phyloP scores from a whole-genome alignment of 768 basidiomycete species.

The Filobasidium floriforme region DNA sequence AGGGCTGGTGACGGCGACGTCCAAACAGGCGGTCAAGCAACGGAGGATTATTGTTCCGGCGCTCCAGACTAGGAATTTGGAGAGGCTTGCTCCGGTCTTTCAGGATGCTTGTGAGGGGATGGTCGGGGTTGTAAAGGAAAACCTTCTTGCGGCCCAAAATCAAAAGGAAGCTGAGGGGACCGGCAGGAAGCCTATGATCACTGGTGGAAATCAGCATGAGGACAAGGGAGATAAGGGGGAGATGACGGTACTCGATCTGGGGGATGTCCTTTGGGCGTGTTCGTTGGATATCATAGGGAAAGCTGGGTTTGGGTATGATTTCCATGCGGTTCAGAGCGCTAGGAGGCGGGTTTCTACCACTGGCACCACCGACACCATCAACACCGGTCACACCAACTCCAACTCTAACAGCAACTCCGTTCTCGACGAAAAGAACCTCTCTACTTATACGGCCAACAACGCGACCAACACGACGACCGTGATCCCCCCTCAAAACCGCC shows the following conservation, averaged over 20 bases:
- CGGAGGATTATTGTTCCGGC: neutral
- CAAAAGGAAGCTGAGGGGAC: too few species aligned
- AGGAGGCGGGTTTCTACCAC: too few species aligned
- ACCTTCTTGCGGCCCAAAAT: neutral
- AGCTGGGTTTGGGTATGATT: conserved; percentile 67
- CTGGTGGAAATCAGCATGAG: neutral
- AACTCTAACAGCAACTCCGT: conserved; percentile 70
- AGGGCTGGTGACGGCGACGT: neutral
- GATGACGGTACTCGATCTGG: neutral
- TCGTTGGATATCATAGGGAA: conserved; percentile 69
- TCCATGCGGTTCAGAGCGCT: conserved; percentile 62
- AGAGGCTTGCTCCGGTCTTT: neutral
- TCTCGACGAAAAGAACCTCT: neutral
- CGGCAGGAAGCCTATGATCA: neutral
- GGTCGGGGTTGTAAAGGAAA: neutral
- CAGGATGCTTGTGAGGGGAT: neutral
- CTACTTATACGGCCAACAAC: too few species aligned
- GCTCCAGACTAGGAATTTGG: neutral
- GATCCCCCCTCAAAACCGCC: conserved; percentile 51
- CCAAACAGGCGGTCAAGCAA: neutral
- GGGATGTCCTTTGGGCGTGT: neutral
- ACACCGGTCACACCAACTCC: too few species aligned
- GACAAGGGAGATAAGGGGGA: neutral
- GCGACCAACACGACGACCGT: too few species aligned
- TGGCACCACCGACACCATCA: too few species aligned